Conservation (phyloP, 352 stramenopile species). For the Pythium dissimile region DNA sequence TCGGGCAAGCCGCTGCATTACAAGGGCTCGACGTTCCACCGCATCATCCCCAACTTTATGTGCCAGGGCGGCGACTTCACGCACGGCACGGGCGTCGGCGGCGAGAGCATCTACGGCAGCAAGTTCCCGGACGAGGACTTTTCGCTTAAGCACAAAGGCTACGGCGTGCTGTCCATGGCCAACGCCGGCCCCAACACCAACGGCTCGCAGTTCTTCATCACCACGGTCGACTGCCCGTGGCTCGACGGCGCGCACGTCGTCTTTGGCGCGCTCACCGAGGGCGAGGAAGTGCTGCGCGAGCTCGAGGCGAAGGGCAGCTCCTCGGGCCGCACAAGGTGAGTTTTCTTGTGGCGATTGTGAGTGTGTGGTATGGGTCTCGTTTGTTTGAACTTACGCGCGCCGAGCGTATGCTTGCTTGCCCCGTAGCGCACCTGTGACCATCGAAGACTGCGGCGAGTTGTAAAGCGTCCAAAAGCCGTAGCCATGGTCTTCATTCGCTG, state of each 20-base stretch:
- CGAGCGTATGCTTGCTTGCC: too few relatives aligned
- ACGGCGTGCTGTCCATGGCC: conserved; percentile 94
- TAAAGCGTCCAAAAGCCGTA: conserved; percentile 32
- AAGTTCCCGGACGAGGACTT: conserved; percentile 98
- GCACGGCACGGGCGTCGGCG: conserved; percentile 81
- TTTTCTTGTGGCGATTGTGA: conserved; percentile 24
- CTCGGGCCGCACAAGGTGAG: conserved; percentile 84
- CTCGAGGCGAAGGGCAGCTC: conserved; percentile 94
- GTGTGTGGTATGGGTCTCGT: background rate
- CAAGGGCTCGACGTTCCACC: conserved; percentile 91
- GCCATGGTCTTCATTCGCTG: too few relatives aligned
- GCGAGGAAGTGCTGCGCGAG: conserved; percentile 94
- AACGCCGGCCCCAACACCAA: conserved; percentile 98
- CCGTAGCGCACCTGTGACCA: conserved; percentile 82
- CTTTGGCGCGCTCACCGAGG: conserved; percentile 94
- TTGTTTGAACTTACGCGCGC: conserved; percentile 3
- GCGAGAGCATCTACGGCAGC: conserved; percentile 93
- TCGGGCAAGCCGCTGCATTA: conserved; percentile 81
- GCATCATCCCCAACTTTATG: conserved; percentile 94
- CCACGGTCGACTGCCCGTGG: conserved; percentile 89
- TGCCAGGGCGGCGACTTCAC: conserved; percentile 98
- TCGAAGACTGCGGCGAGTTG: conserved; percentile 97
- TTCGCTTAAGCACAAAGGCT: conserved; percentile 86
- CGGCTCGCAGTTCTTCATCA: conserved; percentile 98
- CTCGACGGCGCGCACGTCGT: conserved; percentile 89